A percentile compares a stretch with the other conserved stretches of the same genome.
These are phyloP conservation scores for Neocallimastix lanati DNA, from an alignment of 192 early-diverging fungal species.

Conservation along the genomic window DNA sequence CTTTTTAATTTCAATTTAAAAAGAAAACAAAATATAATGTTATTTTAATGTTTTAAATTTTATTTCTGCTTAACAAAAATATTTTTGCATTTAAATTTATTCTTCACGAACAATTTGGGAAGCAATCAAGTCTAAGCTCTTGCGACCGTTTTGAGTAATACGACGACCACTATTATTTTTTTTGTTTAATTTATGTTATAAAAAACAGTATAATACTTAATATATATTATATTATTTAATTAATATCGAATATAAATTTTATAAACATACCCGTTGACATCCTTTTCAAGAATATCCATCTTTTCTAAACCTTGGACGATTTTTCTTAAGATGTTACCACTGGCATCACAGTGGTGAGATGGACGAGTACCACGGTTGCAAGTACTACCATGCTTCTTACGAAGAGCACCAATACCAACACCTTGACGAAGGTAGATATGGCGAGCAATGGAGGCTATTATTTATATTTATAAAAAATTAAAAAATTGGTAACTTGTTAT, in stretches of 20 bases:
- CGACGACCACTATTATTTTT: conserved; percentile 72
- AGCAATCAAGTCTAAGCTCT: conserved; percentile 96
- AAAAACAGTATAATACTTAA: too few species aligned
- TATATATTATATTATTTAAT: too few species aligned
- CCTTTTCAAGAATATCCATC: conserved; percentile 90
- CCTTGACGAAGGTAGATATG: conserved; percentile 93
- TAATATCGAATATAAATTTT: too few species aligned
- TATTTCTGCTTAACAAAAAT: neutral
- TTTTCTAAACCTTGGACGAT: conserved; percentile 95
- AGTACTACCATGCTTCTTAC: conserved; percentile 82
- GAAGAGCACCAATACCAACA: conserved; percentile 85
- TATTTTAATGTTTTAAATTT: neutral
- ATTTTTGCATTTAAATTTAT: neutral
- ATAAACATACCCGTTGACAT: conserved; percentile 66
- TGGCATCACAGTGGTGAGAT: conserved; percentile 68
- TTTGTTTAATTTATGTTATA: too few species aligned
- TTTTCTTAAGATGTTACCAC: conserved; percentile 88
- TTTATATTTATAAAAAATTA: too few species aligned
- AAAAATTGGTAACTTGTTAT: too few species aligned
- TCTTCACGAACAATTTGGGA: conserved; percentile 24
- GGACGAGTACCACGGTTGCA: conserved; percentile 86
- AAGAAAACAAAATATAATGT: neutral
- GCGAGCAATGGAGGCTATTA: conserved; percentile 76
- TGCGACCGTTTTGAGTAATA: conserved; percentile 90
- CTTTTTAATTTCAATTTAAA: neutral